These are phyloP conservation scores for Flaveria floridana DNA, from an alignment of 140 eudicot genomes.

Conservation along the genomic window DNA sequence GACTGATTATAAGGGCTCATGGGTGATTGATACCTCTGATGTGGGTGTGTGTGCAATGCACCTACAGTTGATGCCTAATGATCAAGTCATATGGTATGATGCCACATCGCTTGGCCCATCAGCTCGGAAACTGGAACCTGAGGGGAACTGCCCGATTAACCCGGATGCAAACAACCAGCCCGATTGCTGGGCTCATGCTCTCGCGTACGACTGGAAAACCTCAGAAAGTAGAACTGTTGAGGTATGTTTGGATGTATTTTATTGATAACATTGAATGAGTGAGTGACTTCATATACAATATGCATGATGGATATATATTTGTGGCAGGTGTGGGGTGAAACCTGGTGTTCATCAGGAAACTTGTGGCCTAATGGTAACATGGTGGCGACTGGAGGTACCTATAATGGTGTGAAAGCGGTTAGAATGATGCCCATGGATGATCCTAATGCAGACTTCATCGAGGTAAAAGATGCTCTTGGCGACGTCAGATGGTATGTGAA, in stretches of 20 bases:
- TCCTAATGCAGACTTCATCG: constrained; percentile 39
- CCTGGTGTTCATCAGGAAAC: constrained; percentile 89
- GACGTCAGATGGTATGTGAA: constrained; percentile 58
- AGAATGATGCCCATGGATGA: constrained; percentile 43
- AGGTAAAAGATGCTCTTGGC: constrained; percentile 39
- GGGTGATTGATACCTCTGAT: constrained; percentile 42
- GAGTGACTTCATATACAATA: neutral
- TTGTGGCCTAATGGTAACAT: constrained; percentile 56
- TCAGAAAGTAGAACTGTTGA: constrained; percentile 41
- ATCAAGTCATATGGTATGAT: constrained; percentile 60
- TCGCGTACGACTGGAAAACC: constrained; percentile 47
- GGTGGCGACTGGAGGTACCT: constrained; percentile 66
- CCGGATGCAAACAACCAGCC: constrained; percentile 8
- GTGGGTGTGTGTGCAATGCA: constrained; percentile 83
- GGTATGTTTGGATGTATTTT: constrained; percentile 32
- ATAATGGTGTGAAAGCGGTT: constrained; percentile 44
- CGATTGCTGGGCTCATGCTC: constrained; percentile 69
- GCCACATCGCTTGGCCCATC: constrained; percentile 65
- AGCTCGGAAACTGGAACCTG: constrained; percentile 31
- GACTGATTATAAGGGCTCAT: constrained; percentile 37
- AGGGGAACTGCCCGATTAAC: constrained; percentile 36
- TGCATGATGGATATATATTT: constrained; percentile 38
- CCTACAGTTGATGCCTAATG: constrained; percentile 64
- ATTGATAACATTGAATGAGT: too few relatives aligned
- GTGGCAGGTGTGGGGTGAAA: constrained; percentile 48